These are phyloP conservation scores for Spencermartinsiella europaea DNA, from an alignment of 805 yeast species.

Conservation along the genomic window DNA sequence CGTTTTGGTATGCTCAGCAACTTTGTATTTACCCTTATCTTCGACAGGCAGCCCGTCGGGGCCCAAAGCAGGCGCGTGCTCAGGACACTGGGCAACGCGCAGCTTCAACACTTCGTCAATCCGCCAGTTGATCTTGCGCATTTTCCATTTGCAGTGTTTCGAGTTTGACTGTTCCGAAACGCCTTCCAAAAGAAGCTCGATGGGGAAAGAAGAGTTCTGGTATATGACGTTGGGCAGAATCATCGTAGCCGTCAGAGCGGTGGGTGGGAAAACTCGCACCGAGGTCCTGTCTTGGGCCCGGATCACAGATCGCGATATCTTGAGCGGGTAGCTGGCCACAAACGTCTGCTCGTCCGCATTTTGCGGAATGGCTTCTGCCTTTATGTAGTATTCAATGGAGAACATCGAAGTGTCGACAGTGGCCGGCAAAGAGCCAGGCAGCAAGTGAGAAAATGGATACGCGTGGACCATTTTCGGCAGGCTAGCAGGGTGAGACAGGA, in stretches of 20 bases:
- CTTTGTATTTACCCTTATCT: slow-evolving; percentile 9
- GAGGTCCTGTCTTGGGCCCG: slow-evolving; percentile 83
- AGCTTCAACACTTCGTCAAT: slow-evolving; percentile 77
- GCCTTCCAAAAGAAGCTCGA: slow-evolving; percentile 73
- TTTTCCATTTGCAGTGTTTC: slow-evolving; percentile 55
- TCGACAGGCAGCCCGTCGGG: slow-evolving; percentile 6
- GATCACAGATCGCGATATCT: slow-evolving; percentile 69
- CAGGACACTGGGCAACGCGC: slow-evolving; percentile 49
- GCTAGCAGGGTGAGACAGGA: slow-evolving; percentile 53
- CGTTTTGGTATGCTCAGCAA: slow-evolving; percentile 62
- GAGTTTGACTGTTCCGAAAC: slow-evolving; percentile 32
- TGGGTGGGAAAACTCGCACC: slow-evolving; percentile 90
- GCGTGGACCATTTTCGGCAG: slow-evolving; percentile 69
- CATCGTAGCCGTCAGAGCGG: slow-evolving; percentile 81
- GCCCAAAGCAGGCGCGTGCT: slow-evolving; percentile 47
- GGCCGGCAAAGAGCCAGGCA: slow-evolving; percentile 87
- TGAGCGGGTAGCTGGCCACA: slow-evolving; percentile 54
- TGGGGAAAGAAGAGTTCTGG: slow-evolving; percentile 80
- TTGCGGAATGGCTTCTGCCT: slow-evolving; percentile 42
- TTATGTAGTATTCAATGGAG: slow-evolving; percentile 64
- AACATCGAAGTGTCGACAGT: slow-evolving; percentile 57
- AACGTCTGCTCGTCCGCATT: slow-evolving; percentile 30
- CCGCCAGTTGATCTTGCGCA: slow-evolving; percentile 85
- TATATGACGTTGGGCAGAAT: slow-evolving; percentile 83
- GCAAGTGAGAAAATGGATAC: slow-evolving; percentile 83